A percentile compares a stretch with the other conserved stretches of the same genome.
These are phyloP conservation scores for Leccinum barrowsii DNA, from an alignment of 768 basidiomycete species.

Conservation along the genomic window DNA sequence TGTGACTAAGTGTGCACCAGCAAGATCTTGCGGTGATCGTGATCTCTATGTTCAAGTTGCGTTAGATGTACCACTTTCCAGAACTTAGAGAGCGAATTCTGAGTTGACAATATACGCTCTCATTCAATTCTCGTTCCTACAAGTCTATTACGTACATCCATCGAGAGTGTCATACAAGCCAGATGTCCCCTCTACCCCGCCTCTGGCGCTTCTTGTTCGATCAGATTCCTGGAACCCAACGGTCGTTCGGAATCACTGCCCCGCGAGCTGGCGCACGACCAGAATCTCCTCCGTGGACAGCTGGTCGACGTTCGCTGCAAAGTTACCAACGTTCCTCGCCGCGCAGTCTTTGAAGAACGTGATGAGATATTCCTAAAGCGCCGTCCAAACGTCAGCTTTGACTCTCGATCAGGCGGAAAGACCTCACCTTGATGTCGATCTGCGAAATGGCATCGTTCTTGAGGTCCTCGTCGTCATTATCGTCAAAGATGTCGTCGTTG, in stretches of 20 bases:
- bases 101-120: background rate
- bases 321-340: conserved; percentile 56
- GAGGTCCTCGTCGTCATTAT: conserved; percentile 83
- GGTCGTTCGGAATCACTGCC: conserved; percentile 13
- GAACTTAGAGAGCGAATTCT: background rate
- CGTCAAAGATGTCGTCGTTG: conserved; percentile 71
- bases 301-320: conserved; percentile 60
- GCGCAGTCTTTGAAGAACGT: conserved; percentile 70
- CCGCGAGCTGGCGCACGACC: conserved; percentile 54
- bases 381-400: background rate
- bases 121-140: background rate
- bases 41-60: background rate
- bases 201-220: background rate
- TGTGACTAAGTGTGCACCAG: background rate
- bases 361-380: conserved; percentile 58
- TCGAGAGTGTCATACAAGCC: conserved; percentile 7
- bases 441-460: conserved; percentile 81
- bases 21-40: background rate
- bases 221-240: background rate
- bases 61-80: background rate
- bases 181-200: background rate
- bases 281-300: conserved; percentile 68
- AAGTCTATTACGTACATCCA: conserved; percentile 6
- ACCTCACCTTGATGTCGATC: conserved; percentile 68
- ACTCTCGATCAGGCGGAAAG: conserved; percentile 12